phyloP scores from a whole-genome alignment of 352 stramenopile genomes.

The Pythium dissimile region DNA sequence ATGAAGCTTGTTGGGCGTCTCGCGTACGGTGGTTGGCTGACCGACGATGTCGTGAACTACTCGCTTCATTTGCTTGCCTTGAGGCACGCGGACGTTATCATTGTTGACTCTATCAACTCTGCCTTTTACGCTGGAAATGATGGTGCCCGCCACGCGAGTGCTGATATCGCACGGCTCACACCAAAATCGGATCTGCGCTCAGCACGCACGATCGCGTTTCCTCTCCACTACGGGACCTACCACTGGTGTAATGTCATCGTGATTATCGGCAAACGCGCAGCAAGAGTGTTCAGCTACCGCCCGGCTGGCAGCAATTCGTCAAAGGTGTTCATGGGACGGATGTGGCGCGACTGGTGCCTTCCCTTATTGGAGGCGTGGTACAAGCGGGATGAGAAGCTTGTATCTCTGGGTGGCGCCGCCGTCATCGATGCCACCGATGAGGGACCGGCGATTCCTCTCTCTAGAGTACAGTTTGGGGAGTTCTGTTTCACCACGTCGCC shows the following conservation, averaged over 20 bases:
- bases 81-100: not conserved
- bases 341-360: not conserved
- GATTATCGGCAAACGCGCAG: not conserved
- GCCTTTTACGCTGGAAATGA: no score
- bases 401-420: not conserved
- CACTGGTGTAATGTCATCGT: not conserved
- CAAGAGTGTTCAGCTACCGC: not conserved
- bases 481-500: not conserved
- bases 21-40: not conserved
- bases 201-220: not conserved
- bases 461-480: not conserved
- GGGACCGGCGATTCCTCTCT: not conserved
- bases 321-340: not conserved
- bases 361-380: not conserved
- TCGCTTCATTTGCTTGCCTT: not conserved
- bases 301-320: not conserved
- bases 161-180: no score
- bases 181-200: no score
- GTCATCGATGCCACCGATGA: not conserved
- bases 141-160: no score
- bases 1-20: not conserved
- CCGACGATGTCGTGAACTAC: not conserved
- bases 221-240: not conserved
- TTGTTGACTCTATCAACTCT: not conserved
- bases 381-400: not conserved